A percentile compares a stretch with the other conserved stretches of the same genome.
These are phyloP conservation scores for Eustoma russellianum DNA, from an alignment of 257 asterid species.

Conservation along the genomic window DNA sequence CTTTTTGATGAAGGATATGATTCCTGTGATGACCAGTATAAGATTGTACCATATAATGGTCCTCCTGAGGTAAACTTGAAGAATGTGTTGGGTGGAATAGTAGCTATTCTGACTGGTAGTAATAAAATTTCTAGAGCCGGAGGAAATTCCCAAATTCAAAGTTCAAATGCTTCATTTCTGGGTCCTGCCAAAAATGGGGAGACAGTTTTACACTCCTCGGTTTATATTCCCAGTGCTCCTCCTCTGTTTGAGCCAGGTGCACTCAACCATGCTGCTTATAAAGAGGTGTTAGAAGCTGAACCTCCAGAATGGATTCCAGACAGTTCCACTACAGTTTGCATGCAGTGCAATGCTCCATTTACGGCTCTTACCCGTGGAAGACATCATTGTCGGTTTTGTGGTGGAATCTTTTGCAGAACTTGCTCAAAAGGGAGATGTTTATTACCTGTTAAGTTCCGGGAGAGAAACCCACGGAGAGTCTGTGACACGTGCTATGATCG, in stretches of 20 bases:
- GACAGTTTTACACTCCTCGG: slow-evolving; percentile 75
- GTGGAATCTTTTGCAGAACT: slow-evolving; percentile 80
- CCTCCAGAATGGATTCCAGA: slow-evolving; percentile 99
- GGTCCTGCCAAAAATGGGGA: slow-evolving; percentile 85
- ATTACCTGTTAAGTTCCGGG: slow-evolving; percentile 81
- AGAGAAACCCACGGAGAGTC: slow-evolving; percentile 94
- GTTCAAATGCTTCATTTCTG: slow-evolving; percentile 74
- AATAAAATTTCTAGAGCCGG: slow-evolving; percentile 33
- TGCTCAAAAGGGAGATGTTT: slow-evolving; percentile 95
- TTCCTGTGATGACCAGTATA: slow-evolving; percentile 45
- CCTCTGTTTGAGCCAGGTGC: slow-evolving; percentile 71
- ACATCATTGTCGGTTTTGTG: slow-evolving; percentile 98
- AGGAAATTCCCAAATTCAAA: slow-evolving; percentile 36
- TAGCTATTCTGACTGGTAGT: slow-evolving; percentile 66
- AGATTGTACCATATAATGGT: slow-evolving; percentile 28
- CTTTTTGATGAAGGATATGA: slow-evolving; percentile 25
- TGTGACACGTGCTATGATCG: slow-evolving; percentile 96
- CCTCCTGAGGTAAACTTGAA: slow-evolving; percentile 84
- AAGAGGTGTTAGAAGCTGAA: slow-evolving; percentile 88
- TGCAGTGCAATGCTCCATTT: slow-evolving; percentile 88
- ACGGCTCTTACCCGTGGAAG: slow-evolving; percentile 94
- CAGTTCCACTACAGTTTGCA: slow-evolving; percentile 67
- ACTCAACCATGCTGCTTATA: slow-evolving; percentile 50
- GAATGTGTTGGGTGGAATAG: slow-evolving; percentile 71
- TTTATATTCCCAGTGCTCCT: slow-evolving; percentile 95